Evolutionary conservation across 2,329 filamentous ascomycete species (phyloP).

Genomic region (Helotiales sp.): DNA sequence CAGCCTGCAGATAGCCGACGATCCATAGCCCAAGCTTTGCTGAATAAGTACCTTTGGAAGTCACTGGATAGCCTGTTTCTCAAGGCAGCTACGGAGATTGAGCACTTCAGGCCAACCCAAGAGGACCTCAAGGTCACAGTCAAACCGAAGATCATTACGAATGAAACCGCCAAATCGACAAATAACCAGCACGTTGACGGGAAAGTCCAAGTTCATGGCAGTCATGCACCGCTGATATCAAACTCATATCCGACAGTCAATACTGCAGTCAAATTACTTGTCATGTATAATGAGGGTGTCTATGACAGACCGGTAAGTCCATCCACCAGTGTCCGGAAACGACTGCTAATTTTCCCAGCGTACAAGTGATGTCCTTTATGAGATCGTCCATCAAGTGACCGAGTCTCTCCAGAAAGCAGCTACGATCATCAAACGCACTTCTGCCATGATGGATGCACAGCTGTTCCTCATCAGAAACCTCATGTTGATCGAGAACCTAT

Average conservation of each 20-base stretch:
- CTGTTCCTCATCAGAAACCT: slow-evolving; percentile 95
- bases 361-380: slow-evolving; percentile 66
- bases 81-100: slow-evolving; percentile 40
- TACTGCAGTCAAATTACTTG: slow-evolving; percentile 61
- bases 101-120: slow-evolving; percentile 39
- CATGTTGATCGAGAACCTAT: slow-evolving; percentile 92
- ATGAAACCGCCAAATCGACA: slow-evolving; percentile 42
- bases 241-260: slow-evolving; percentile 64
- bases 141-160: slow-evolving; percentile 48
- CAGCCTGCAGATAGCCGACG: slow-evolving; percentile 32
- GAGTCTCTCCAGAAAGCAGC: slow-evolving; percentile 80
- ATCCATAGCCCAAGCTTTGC: slow-evolving; percentile 36
- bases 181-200: slow-evolving; percentile 13
- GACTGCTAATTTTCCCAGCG: slow-evolving; percentile 26
- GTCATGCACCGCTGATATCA: slow-evolving; percentile 62
- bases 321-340: background rate
- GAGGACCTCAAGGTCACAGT: slow-evolving; percentile 38
- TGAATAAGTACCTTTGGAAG: slow-evolving; percentile 42
- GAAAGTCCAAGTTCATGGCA: slow-evolving; percentile 49
- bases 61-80: slow-evolving; percentile 41
- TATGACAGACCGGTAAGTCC: slow-evolving; percentile 41
- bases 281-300: slow-evolving; percentile 59
- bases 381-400: slow-evolving; percentile 90
- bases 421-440: slow-evolving; percentile 66
- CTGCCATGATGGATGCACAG: slow-evolving; percentile 74